Percentiles rank a stretch among this genome's conserved stretches.
Conservation (phyloP, 176 grass and related monocot genomes). For the Aechmea fasciata region DNA sequence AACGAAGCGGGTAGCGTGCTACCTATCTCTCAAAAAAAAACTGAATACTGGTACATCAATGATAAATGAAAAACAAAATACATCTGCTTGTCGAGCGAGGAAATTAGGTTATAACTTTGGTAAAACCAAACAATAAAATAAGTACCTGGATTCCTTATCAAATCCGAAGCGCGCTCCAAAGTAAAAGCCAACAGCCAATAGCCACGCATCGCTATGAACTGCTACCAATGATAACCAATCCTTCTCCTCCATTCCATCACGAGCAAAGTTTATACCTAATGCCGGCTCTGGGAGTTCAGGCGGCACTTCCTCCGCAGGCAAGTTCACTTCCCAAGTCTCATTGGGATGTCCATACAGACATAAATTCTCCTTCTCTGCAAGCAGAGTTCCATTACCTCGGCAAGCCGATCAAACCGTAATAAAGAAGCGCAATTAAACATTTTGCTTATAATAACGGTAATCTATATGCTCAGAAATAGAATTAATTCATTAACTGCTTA, state of each 20-base stretch:
- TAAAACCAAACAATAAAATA: slow-evolving; percentile 9
- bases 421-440: too few species aligned
- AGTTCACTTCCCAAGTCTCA: slow-evolving; percentile 95
- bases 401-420: neutral
- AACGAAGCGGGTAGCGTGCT: too few species aligned
- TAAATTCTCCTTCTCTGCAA: slow-evolving; percentile 89
- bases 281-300: slow-evolving; percentile 95
- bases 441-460: too few species aligned
- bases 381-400: slow-evolving; percentile 7
- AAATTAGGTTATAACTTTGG: neutral
- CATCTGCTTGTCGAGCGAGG: neutral
- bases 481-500: neutral
- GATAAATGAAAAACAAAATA: neutral
- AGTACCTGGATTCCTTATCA: slow-evolving; percentile 82
- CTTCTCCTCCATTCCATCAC: slow-evolving; percentile 92
- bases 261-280: slow-evolving; percentile 93
- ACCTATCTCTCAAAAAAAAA: too few species aligned
- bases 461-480: neutral
- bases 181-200: slow-evolving; percentile 75
- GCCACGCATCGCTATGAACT: slow-evolving; percentile 84
- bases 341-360: slow-evolving; percentile 92
- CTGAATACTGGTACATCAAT: neutral
- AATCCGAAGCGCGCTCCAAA: slow-evolving; percentile 95
- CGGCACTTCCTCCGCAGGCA: slow-evolving; percentile 88
- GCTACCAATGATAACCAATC: slow-evolving; percentile 89